Conservation (phyloP, 495 filamentous ascomycete species). For the Aspergillus bertholletiae region DNA sequence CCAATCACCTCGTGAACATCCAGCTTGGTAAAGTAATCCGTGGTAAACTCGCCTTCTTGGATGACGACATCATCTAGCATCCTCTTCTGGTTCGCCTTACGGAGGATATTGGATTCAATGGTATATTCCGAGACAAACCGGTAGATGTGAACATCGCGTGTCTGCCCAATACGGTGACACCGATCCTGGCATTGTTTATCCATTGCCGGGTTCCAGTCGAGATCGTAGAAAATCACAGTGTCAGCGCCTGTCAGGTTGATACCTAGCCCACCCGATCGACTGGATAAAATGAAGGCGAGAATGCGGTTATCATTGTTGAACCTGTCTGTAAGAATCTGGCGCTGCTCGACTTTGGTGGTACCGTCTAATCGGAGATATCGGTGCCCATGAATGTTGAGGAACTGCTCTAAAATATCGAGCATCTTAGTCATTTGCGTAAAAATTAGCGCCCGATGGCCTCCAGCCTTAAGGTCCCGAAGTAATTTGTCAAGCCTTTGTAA, state of each 20-base stretch:
- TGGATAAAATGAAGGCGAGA: constrained; percentile 90
- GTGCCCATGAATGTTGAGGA: constrained; percentile 96
- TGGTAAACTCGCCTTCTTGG: constrained; percentile 97
- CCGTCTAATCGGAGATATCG: constrained; percentile 96
- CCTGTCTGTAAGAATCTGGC: constrained; percentile 90
- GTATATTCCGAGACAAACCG: constrained; percentile 96
- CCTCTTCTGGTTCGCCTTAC: constrained; percentile 94
- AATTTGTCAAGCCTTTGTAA: constrained; percentile 86
- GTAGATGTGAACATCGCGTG: constrained; percentile 97
- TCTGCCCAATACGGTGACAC: constrained; percentile 96
- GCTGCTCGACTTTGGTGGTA: constrained; percentile 88
- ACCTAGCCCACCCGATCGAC: constrained; percentile 88
- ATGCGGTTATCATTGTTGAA: constrained; percentile 96
- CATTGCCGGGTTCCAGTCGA: constrained; percentile 99
- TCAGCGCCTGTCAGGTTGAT: constrained; percentile 97
- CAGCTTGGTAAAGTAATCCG: constrained; percentile 90
- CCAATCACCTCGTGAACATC: constrained; percentile 65
- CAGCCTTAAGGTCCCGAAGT: constrained; percentile 80
- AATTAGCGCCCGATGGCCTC: constrained; percentile 89
- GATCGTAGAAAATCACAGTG: constrained; percentile 98
- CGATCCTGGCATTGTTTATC: constrained; percentile 99
- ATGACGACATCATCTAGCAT: constrained; percentile 98
- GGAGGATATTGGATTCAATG: constrained; percentile 97
- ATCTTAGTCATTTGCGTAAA: constrained; percentile 99
- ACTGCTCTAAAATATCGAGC: constrained; percentile 94